These are phyloP conservation scores for Alternaria arbusti DNA, from an alignment of 2,329 filamentous ascomycete genomes.

Conservation along the genomic window DNA sequence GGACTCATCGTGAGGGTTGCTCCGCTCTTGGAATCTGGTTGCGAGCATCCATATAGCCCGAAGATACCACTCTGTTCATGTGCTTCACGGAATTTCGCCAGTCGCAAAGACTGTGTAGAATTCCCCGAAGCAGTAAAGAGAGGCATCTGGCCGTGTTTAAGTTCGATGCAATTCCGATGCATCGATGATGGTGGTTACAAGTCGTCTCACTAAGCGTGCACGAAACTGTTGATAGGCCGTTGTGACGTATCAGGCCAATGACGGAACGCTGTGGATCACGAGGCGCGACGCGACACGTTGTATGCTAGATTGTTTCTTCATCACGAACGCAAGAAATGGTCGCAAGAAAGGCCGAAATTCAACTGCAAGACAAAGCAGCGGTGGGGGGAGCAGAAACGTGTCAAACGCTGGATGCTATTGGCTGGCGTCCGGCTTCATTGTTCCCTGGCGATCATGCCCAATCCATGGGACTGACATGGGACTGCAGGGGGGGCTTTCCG, in stretches of 20 bases:
- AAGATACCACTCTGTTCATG: neutral
- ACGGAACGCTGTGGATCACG: neutral
- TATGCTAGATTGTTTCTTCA: neutral
- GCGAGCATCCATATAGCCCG: neutral
- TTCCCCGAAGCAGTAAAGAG: neutral
- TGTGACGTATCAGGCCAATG: constrained; percentile 1
- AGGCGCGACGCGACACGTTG: neutral
- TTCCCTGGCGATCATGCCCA: constrained; percentile 15
- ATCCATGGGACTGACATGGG: constrained; percentile 9
- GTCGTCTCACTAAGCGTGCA: constrained; percentile 9
- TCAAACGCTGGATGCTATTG: constrained; percentile 11
- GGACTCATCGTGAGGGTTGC: neutral
- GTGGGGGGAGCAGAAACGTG: constrained; percentile 17
- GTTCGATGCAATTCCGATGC: neutral
- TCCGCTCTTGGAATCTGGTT: neutral
- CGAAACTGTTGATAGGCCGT: constrained; percentile 6
- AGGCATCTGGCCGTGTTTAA: neutral
- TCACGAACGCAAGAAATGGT: neutral
- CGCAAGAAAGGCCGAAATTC: neutral
- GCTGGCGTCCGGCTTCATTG: constrained; percentile 3
- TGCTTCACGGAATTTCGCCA: neutral
- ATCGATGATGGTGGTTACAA: neutral
- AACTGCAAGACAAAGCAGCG: constrained; percentile 7
- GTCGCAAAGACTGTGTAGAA: neutral
- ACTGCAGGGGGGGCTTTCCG: constrained; percentile 16